These are phyloP conservation scores for Carex littledalei DNA, from an alignment of 176 grass and related monocot species.

Conservation along the genomic window DNA sequence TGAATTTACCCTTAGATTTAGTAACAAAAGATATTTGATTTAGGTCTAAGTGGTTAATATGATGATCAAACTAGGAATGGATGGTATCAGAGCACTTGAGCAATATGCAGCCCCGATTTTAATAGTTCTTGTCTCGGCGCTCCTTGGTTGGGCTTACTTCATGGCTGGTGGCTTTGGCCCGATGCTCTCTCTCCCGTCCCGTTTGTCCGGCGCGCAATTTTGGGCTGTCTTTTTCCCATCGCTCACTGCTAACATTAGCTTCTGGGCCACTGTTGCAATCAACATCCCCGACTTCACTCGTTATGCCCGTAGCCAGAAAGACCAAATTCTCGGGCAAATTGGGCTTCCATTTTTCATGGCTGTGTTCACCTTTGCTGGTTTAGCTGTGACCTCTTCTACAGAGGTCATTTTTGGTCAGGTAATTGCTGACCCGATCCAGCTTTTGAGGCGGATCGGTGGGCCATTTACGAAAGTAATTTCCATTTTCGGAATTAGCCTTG, in stretches of 20 bases:
- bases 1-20: neutral
- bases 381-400: conserved; percentile 75
- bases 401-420: conserved; percentile 83
- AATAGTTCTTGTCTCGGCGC: conserved; percentile 56
- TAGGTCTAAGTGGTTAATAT: neutral
- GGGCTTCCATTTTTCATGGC: conserved; percentile 93
- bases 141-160: conserved; percentile 73
- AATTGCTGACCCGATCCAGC: conserved; percentile 81
- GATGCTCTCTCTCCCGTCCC: conserved; percentile 57
- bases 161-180: conserved; percentile 66
- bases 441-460: conserved; percentile 68
- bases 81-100: conserved; percentile 84
- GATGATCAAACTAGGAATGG: conserved; percentile 35
- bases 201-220: conserved; percentile 52
- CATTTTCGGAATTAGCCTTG: conserved; percentile 92
- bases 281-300: conserved; percentile 92
- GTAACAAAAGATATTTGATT: neutral
- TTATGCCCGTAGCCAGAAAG: conserved; percentile 70
- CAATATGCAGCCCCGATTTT: conserved; percentile 68
- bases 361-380: conserved; percentile 74
- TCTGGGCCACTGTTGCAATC: conserved; percentile 89
- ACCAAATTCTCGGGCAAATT: conserved; percentile 76
- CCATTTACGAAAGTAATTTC: conserved; percentile 53
- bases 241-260: conserved; percentile 92
- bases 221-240: conserved; percentile 84